phyloP scores from a whole-genome alignment of 345 rosid genomes.

The Arabidopsis suecica region DNA sequence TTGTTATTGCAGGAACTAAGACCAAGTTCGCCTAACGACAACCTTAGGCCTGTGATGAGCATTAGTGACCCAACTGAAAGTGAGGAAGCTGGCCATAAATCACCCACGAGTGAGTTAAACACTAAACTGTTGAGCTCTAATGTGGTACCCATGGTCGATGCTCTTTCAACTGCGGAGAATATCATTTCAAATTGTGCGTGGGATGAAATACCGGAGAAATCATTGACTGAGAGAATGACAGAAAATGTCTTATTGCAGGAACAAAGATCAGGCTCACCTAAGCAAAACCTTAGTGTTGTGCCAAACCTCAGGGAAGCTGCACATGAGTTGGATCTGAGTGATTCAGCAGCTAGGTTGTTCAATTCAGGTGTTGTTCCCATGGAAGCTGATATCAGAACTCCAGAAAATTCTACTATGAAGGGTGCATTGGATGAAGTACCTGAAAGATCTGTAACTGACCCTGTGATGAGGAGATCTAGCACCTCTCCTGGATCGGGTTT shows the following conservation, averaged over 20 bases:
- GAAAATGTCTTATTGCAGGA: conserved; percentile 27
- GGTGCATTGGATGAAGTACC: conserved; percentile 40
- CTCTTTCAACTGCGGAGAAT: conserved; percentile 23
- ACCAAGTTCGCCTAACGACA: conserved; percentile 32
- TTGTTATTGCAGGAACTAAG: conserved; percentile 41
- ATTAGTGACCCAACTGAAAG: conserved; percentile 32
- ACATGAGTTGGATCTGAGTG: conserved; percentile 34
- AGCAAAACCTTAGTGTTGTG: conserved; percentile 29
- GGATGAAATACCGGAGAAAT: conserved; percentile 18
- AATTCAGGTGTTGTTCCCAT: conserved; percentile 34
- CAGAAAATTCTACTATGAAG: conserved; percentile 28
- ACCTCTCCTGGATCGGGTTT: conserved; percentile 37
- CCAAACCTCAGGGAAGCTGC: conserved; percentile 32
- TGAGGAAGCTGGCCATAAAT: conserved; percentile 39
- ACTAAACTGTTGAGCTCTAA: conserved; percentile 25
- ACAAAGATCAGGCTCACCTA: conserved; percentile 31
- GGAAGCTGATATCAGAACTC: conserved; percentile 34
- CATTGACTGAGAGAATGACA: conserved; percentile 28
- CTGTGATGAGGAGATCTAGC: conserved; percentile 43
- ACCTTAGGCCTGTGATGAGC: conserved; percentile 28
- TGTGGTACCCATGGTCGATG: conserved; percentile 20
- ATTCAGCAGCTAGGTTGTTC: conserved; percentile 37
- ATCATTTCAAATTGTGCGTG: conserved; percentile 11
- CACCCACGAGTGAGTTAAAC: conserved; percentile 19
- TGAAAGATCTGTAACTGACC: conserved; percentile 36